Base-by-base conservation (phyloP, 148 eudicot genomes). In the Talinum fruticosum region DNA sequence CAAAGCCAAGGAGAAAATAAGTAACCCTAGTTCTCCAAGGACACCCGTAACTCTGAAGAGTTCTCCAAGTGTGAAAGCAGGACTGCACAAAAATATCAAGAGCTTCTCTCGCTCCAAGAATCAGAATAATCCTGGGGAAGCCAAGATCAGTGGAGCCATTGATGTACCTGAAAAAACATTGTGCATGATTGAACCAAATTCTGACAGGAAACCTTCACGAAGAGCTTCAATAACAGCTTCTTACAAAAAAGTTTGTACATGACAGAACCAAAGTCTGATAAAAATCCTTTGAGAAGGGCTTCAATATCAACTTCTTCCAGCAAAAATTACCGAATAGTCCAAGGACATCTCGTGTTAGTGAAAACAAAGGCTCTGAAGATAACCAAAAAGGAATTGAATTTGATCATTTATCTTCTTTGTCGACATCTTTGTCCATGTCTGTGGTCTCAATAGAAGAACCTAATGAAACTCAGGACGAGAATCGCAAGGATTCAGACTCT, bases 81-180 rank as follows among this genome's bases (percentile, higher is more conserved):
- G 81, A 71, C 74, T 74, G 54, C 65, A 30, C 76, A 81, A 84
- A 81, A 79, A 83, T 75, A 49, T 30, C 57, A 83, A 69, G 34
- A 78, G 77, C 53, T 49, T 68, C 34, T 73, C 90, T 79, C 54
- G 53, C 73, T 51, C 62, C 30, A 81, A 76, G 80, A 79, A 30
- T 54, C 70, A 34, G 71, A 71, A 44, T 45, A 57, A 41, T 44
- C 69, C 54, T 28, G 71, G 76, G 75, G 79, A 85, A 75, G 75
- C 64, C 28, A 78, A 83, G 47, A 36, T 51, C 16, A 74, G 33
- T 66, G 28, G 78, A 62, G 73, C 82, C 30, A 71, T 51, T 18
- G 74, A 84, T 72, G 79, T 82, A 68, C 81, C 76, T 72, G 90
- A 87, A 83, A 85, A 72, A 76, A 82, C 86, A 41, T 26, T 81